phyloP scores from a whole-genome alignment of 495 filamentous ascomycete species.

The Talaromyces stipitatus region DNA sequence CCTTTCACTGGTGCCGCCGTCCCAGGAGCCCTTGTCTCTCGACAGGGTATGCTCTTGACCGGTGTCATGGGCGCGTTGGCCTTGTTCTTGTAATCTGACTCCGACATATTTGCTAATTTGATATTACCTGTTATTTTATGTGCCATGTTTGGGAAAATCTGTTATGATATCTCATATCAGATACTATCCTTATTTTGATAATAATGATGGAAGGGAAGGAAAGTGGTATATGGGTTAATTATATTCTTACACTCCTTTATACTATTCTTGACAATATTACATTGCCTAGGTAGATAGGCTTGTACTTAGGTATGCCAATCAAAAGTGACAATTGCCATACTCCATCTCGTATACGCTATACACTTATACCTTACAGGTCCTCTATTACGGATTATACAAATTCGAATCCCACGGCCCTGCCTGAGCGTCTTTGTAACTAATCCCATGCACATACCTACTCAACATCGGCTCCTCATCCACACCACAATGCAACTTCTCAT shows the following conservation, averaged over 20 bases:
- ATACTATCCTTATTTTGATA: neutral
- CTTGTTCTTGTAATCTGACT: neutral
- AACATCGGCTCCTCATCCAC: conserved; percentile 64
- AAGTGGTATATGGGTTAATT: neutral
- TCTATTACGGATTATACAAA: too few species aligned
- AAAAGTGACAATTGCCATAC: too few species aligned
- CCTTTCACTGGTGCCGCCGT: conserved; percentile 5
- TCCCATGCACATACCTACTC: conserved; percentile 52
- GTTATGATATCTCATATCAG: conserved; percentile 1
- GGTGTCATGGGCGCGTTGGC: neutral
- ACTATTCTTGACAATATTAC: neutral
- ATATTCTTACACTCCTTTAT: conserved; percentile 7
- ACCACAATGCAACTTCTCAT: conserved; percentile 58
- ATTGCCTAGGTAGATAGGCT: neutral
- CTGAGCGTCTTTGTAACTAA: conserved; percentile 11
- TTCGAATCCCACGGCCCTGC: conserved; percentile 10
- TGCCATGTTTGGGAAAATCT: conserved; percentile 1
- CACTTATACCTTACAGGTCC: too few species aligned
- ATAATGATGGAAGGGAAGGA: neutral
- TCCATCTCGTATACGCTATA: too few species aligned
- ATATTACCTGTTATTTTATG: neutral
- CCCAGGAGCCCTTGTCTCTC: neutral
- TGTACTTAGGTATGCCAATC: neutral
- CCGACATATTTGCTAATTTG: neutral
- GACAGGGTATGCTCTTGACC: neutral